Conservation (phyloP, 306 rosid species). For the Elaeagnus macrophylla region DNA sequence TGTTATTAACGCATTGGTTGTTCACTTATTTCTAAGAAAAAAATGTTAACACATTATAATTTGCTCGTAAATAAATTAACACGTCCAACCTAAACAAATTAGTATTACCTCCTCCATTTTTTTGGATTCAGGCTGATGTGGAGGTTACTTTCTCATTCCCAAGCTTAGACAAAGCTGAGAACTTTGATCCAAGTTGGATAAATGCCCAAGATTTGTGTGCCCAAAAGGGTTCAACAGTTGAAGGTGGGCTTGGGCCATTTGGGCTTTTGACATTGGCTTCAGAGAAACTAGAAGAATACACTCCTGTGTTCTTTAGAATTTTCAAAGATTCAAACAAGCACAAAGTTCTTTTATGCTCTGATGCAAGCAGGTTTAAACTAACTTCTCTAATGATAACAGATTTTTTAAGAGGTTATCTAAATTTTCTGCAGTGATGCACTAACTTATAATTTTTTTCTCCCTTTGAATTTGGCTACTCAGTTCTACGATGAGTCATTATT, state of each 20-base stretch:
- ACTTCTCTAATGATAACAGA: too few relatives aligned
- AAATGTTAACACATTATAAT: too few relatives aligned
- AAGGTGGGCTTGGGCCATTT: conserved; percentile 85
- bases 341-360: conserved; percentile 74
- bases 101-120: too few relatives aligned
- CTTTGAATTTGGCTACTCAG: conserved; percentile 20
- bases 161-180: conserved; percentile 58
- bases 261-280: conserved; percentile 80
- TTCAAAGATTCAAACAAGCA: conserved; percentile 49
- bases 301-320: conserved; percentile 81
- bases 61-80: too few relatives aligned
- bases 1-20: too few relatives aligned
- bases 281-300: conserved; percentile 55
- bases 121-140: conserved; percentile 60
- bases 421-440: too few relatives aligned
- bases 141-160: conserved; percentile 60
- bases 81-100: too few relatives aligned
- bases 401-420: too few relatives aligned
- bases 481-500: conserved; percentile 32
- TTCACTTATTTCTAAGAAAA: too few relatives aligned
- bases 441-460: neutral
- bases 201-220: conserved; percentile 51
- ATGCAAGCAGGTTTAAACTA: conserved; percentile 28
- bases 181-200: conserved; percentile 66
- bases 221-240: conserved; percentile 39